A percentile compares a stretch with the other conserved stretches of the same genome.
These are phyloP conservation scores for Acanthamoeba rhysodes DNA, from an alignment of 208 protist genomes.

Conservation along the genomic window DNA sequence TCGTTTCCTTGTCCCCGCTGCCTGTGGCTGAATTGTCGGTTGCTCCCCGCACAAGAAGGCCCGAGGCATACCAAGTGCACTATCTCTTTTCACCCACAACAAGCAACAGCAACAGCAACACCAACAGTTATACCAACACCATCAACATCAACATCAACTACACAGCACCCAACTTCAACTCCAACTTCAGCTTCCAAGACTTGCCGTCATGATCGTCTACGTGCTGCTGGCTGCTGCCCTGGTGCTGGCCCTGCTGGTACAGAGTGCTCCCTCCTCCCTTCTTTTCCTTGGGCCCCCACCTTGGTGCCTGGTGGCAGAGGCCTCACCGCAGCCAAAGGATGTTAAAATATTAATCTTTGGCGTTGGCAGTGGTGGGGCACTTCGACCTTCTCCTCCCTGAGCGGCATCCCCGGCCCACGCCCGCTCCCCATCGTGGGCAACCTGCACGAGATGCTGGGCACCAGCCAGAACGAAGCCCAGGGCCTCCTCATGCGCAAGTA, in stretches of 20 bases:
- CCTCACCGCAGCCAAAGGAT: too few species aligned
- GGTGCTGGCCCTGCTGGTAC: neutral
- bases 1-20: neutral
- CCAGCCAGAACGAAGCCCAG: neutral
- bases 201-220: neutral
- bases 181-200: neutral
- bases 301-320: neutral
- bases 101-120: too few species aligned
- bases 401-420: neutral
- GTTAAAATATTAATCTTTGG: neutral
- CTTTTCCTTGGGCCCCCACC: too few species aligned
- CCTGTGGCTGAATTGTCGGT: neutral
- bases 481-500: neutral
- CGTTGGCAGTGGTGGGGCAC: constrained; percentile 15
- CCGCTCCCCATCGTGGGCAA: neutral
- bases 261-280: neutral
- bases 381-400: neutral
- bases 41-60: neutral
- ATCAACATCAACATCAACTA: too few species aligned
- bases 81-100: too few species aligned
- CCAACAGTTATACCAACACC: too few species aligned
- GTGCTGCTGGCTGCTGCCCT: neutral
- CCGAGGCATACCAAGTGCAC: too few species aligned
- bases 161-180: neutral
- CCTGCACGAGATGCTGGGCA: neutral